Base-by-base conservation (phyloP, 352 stramenopile genomes). In the Pythium rhizo-oryzae region DNA sequence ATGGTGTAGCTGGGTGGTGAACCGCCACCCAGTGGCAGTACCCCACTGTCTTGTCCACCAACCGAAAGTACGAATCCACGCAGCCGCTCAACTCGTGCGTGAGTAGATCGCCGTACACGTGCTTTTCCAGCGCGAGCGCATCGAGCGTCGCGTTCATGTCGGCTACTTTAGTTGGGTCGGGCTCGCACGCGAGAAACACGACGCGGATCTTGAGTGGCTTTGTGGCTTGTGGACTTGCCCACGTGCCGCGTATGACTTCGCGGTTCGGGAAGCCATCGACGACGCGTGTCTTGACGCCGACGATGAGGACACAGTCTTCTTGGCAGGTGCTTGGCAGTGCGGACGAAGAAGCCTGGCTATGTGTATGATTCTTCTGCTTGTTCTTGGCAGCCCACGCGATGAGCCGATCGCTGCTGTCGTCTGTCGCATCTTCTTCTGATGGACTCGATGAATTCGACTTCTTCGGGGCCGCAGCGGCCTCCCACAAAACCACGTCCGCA, bases 1-100 rank as follows among this genome's bases (percentile, higher is more conserved):
- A 72, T 23, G 55, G 8, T 15, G 23, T n/a, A 13, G 28, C 50
- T n/a, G 12, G 35, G 28, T 39, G 37, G 6, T 58, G 30, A 2
- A 9, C 5, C 11, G 39, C 16, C 2, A 47, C 50, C 21, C 33
- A 66, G 9, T 24, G 30, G 5, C 52, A 57, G 53, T 90, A 92
- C 8, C 68, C 69, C n/a, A 79, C 76, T 7, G 79, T 73, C 49
- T 92, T 90, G 35, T 81, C 63, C 0, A 82, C 62, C 50, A 91
- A 50, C 6, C 65, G 43, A 13, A 54, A 53, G 59, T 90, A 92
- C 8, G 72, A 79, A 57, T 91, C 80, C 0, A 65, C 67, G 49
- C 82, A 87, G 28, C 18, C 37, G 24, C 18, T 35, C n/a, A 91
- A 58, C 33, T 89, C 74, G 30, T 74, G 41, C 0, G 76, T 88